Evolutionary conservation across 2,329 filamentous ascomycete species (phyloP), one percentile per base, ranked within the genome.

Genomic region (Dothiorella sarmentorum): DNA sequence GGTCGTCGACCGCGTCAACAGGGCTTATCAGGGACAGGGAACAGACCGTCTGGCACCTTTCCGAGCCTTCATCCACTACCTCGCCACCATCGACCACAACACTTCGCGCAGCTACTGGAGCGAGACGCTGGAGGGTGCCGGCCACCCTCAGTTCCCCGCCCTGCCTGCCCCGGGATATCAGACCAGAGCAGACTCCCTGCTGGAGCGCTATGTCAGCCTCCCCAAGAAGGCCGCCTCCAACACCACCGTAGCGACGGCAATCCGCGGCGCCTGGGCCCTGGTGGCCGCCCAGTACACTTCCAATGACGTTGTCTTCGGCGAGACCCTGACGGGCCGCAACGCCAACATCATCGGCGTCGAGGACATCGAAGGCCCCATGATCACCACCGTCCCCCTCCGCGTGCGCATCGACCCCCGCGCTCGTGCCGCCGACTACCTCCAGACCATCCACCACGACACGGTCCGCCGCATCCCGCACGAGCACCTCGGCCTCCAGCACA

Each of bases 371-470:
- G 74, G 73, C 10, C 73, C 73, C 9, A 68, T 69, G 6, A 66
- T 75, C 56, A 72, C 74, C 2, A 76, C 74, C 0, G 66, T 76
- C 1, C 74, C 74, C 0, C 69, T 71, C 0, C 65, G 73, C n/a
- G 71, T 85, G 27, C 27, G 27, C 27, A 31, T 31, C 27, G 27
- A 31, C 27, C 27, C 27, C 27, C 70, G 76, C 7, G 65, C 68
- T 0, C 74, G 74, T 0, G 74, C 84, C 2, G 66, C 69, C 0
- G 76, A 83, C 44, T 87, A 82, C 62, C 72, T 89, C 2, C 75
- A 82, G 43, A 70, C 74, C 3, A 77, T 88, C 2, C 84, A 88
- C 40, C 73, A 81, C 24, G 76, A 81, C 58, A 82, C 80, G 0
- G 76, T 84, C 0, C 71, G 77, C 3, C 80, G 83, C 63, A 71